Percentiles rank a stretch among this genome's conserved stretches.
These are phyloP conservation scores for Podosphaera xanthii DNA, from an alignment of 2,329 filamentous ascomycete species.

Conservation along the genomic window DNA sequence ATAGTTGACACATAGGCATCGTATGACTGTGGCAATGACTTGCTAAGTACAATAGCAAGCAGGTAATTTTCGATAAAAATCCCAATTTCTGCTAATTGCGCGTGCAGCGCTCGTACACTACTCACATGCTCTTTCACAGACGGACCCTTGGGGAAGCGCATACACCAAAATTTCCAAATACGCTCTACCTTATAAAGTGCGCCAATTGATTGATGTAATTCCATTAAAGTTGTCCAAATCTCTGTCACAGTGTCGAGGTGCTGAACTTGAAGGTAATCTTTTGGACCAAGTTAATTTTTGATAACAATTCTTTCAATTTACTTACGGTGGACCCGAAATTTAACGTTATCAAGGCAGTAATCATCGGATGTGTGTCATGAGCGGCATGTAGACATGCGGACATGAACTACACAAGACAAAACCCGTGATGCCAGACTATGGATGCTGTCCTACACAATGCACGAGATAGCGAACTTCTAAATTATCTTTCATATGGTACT, in stretches of 20 bases:
- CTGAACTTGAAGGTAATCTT: not conserved
- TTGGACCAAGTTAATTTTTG: not conserved
- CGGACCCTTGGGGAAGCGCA: not conserved
- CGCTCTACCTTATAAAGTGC: not conserved
- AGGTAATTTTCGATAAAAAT: constrained; percentile 1
- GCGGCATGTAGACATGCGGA: no score
- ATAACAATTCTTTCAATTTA: not conserved
- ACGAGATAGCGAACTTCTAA: not conserved
- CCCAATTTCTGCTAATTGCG: not conserved
- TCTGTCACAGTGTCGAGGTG: not conserved
- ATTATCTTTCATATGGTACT: not conserved
- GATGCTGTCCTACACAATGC: not conserved
- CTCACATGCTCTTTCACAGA: not conserved
- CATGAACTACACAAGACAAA: no score
- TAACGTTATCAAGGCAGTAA: not conserved
- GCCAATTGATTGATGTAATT: not conserved
- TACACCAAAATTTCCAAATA: not conserved
- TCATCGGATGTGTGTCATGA: not conserved
- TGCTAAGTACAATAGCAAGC: not conserved
- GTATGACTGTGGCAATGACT: not conserved
- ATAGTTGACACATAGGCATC: not conserved
- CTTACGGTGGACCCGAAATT: not conserved
- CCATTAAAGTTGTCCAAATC: not conserved
- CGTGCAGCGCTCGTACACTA: not conserved
- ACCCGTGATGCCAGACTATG: not conserved